Evolutionary conservation across 805 yeast species (phyloP), one percentile per base, ranked within the genome.

Genomic region (Saccharomyces cerevisiae): DNA sequence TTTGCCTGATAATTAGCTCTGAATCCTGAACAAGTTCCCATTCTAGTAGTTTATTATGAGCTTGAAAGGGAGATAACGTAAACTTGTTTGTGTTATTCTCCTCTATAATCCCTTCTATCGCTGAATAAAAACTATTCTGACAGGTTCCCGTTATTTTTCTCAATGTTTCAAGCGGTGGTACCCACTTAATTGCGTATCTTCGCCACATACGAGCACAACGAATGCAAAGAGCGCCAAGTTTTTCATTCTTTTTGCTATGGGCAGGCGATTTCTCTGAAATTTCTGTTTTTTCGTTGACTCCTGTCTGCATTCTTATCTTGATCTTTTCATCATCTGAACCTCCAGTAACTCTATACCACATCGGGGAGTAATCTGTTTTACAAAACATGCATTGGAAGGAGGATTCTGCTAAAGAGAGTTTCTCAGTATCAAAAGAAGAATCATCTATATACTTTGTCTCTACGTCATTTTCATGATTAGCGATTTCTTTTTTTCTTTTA

Each of bases 171-270:
- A 70, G 60, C 0, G 96, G 96, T 32, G 81, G 82, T 59, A 84
- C 89, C 98, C 98, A 94, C 9, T 75, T 76, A 0, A 88, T 83
- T 0, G 90, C 97, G 68, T 92, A 92, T 43, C 95, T 73, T 67
- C 96, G 78, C 98, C 98, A 92, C 29, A 94, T 65, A 55, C 87
- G 77, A 0, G 97, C 96, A 73, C 99, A 92, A 52, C 98, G 75
- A 29, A 78, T 71, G 68, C 99, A 92, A 13, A 92, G 72, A 0
- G 90, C 97, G 14, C 75, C 69, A 1, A 82, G 71, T 1, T 72
- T 62, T 5, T 71, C 64, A 9, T 64, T 60, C 5, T 27, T 24
- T 6, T 52, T 31, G 11, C 54, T 17, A 41, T 52, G 53, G 69
- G 31, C 41, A 4, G 55, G 28, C 6, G 48, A 22, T 27, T 51